A percentile compares a stretch with the other conserved stretches of the same genome.
Evolutionary conservation across 257 asterid genomes (phyloP).

Genomic region (Solanum ahanhuiri): DNA sequence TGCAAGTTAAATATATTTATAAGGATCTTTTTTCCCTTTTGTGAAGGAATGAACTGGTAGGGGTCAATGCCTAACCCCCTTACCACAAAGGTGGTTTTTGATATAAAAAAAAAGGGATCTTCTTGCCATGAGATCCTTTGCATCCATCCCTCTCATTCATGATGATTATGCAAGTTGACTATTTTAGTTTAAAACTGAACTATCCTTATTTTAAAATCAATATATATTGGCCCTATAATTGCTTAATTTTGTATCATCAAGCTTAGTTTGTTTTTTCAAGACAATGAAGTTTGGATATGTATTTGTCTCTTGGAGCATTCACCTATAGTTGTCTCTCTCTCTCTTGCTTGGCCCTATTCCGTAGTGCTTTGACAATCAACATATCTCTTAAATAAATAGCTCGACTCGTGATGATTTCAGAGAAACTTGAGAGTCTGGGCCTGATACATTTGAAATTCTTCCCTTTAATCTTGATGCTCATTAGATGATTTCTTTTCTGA

Average conservation of each 20-base stretch:
- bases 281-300: neutral
- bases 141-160: neutral
- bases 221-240: neutral
- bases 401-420: neutral
- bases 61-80: neutral
- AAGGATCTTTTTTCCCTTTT: neutral
- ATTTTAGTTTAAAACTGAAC: neutral
- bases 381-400: neutral
- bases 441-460: neutral
- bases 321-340: neutral
- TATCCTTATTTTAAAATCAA: neutral
- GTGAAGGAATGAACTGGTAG: neutral
- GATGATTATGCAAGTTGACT: neutral
- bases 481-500: neutral
- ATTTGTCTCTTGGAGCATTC: neutral
- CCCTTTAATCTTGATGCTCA: neutral
- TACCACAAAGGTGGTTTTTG: neutral
- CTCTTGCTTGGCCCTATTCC: neutral
- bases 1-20: neutral
- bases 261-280: neutral
- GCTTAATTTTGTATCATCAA: neutral
- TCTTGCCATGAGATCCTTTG: neutral
- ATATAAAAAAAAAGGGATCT: neutral
- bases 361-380: neutral
- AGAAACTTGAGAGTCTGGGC: neutral